Evolutionary conservation across 352 stramenopile genomes (phyloP).

Genomic region (Globisporangium camurandrum): DNA sequence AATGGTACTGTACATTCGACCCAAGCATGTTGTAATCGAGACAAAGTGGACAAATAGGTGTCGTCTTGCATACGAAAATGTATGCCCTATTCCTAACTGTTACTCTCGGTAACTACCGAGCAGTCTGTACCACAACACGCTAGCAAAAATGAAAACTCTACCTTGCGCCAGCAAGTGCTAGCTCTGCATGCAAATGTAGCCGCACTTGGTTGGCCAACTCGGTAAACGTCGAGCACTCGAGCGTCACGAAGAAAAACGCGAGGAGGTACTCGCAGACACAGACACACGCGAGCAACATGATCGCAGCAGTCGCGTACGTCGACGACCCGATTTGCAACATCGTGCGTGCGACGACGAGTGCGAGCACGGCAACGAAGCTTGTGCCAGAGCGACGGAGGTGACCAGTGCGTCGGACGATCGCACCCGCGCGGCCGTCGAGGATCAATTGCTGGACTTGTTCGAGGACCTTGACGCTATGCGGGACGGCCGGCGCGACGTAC

Average conservation of each 20-base stretch:
- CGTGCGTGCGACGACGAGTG: conserved; percentile 15
- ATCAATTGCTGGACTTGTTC: conserved; percentile 40
- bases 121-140: too few relatives aligned
- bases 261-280: conserved; percentile 58
- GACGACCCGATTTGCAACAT: conserved; percentile 20
- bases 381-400: conserved; percentile 29
- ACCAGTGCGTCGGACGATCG: conserved; percentile 26
- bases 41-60: too few relatives aligned
- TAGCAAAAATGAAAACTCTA: too few relatives aligned
- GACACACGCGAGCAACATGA: conserved; percentile 28
- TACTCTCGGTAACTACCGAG: too few relatives aligned
- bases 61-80: too few relatives aligned
- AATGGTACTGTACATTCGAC: too few relatives aligned
- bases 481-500: conserved; percentile 14
- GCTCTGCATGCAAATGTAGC: conserved; percentile 40
- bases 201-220: conserved; percentile 64
- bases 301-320: conserved; percentile 24
- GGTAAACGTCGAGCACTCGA: conserved; percentile 77
- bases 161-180: conserved; percentile 4
- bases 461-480: conserved; percentile 22
- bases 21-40: too few relatives aligned
- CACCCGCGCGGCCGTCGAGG: conserved; percentile 27
- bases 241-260: conserved; percentile 72
- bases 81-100: too few relatives aligned
- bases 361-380: conserved; percentile 8